A percentile compares a stretch with the other conserved stretches of the same genome.
Evolutionary conservation across 2,329 filamentous ascomycete species (phyloP).

Genomic region (Ascomycota sp.): DNA sequence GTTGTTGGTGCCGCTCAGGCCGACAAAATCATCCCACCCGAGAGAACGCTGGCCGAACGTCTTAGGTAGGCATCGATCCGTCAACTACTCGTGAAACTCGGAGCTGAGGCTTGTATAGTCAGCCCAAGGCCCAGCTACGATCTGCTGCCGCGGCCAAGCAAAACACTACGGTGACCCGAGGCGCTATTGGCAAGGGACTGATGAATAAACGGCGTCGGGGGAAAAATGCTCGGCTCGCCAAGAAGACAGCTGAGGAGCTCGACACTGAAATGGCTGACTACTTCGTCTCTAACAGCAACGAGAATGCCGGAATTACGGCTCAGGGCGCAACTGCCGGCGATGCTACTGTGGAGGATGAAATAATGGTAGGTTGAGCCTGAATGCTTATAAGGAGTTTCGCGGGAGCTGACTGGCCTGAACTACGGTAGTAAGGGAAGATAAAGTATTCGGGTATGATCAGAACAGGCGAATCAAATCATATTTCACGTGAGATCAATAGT

Average conservation of each 20-base stretch:
- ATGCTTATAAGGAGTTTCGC: no score
- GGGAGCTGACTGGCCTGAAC: no score
- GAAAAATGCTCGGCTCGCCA: slow-evolving; percentile 42
- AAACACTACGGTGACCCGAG: slow-evolving; percentile 25
- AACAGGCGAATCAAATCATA: no score
- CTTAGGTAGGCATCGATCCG: slow-evolving; percentile 34
- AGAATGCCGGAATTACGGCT: slow-evolving; percentile 17
- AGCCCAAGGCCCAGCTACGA: slow-evolving; percentile 41
- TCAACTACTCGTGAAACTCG: not conserved
- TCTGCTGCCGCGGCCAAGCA: slow-evolving; percentile 59
- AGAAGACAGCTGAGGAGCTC: slow-evolving; percentile 90
- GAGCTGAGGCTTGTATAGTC: slow-evolving; percentile 6
- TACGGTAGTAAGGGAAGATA: no score
- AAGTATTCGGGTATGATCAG: no score
- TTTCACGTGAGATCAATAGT: no score
- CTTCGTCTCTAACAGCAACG: slow-evolving; percentile 38
- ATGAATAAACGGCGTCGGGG: slow-evolving; percentile 31
- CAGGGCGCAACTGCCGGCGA: slow-evolving; percentile 29
- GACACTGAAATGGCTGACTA: slow-evolving; percentile 98
- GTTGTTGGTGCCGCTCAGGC: slow-evolving; percentile 60
- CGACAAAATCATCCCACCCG: slow-evolving; percentile 42
- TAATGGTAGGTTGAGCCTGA: slow-evolving; percentile 18
- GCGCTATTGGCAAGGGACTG: slow-evolving; percentile 22
- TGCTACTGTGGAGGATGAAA: slow-evolving; percentile 47
- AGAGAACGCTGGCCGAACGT: slow-evolving; percentile 63